A percentile compares a stretch with the other conserved stretches of the same genome.
Conservation (phyloP, 371 early-diverging fungal genomes). For the Zopfochytrium polystomum region DNA sequence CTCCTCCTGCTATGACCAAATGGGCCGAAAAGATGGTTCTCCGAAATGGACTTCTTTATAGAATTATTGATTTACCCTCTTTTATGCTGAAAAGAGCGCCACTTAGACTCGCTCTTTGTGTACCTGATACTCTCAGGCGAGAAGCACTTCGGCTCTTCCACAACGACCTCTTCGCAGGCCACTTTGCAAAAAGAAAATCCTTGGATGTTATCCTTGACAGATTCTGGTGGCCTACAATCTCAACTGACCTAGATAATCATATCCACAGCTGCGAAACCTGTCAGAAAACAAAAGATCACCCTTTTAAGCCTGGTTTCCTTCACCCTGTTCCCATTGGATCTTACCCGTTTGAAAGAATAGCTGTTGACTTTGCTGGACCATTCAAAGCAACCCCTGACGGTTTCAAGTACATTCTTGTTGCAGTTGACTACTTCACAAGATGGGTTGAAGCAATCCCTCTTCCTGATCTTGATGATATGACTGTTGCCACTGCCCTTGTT, state of each 20-base stretch:
- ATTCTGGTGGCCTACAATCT: slow-evolving; percentile 20
- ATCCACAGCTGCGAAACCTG: slow-evolving; percentile 5
- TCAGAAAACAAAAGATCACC: slow-evolving; percentile 6
- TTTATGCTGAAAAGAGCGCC: neutral
- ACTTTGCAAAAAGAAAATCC: no score
- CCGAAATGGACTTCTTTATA: slow-evolving; percentile 4
- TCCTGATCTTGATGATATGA: no score
- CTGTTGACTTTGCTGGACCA: slow-evolving; percentile 14
- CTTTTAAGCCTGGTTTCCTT: neutral
- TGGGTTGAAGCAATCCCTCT: slow-evolving; percentile 15
- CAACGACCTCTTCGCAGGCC: slow-evolving; percentile 17
- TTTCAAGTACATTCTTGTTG: slow-evolving; percentile 9
- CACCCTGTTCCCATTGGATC: slow-evolving; percentile 13
- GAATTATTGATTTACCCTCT: neutral
- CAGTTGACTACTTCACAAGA: slow-evolving; percentile 13
- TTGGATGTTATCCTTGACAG: slow-evolving; percentile 3
- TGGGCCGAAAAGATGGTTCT: slow-evolving; percentile 8
- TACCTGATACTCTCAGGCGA: slow-evolving; percentile 6
- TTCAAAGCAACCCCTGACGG: slow-evolving; percentile 1
- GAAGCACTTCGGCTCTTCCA: slow-evolving; percentile 4
- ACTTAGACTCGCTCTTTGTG: slow-evolving; percentile 7
- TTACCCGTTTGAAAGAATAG: slow-evolving; percentile 6
- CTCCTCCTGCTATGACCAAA: no score
- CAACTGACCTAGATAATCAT: neutral
- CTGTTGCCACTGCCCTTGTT: slow-evolving; percentile 15